Evolutionary conservation across 2,329 filamentous ascomycete species (phyloP), one percentile per base, ranked within the genome.

Genomic region (Trichoderma sp.): DNA sequence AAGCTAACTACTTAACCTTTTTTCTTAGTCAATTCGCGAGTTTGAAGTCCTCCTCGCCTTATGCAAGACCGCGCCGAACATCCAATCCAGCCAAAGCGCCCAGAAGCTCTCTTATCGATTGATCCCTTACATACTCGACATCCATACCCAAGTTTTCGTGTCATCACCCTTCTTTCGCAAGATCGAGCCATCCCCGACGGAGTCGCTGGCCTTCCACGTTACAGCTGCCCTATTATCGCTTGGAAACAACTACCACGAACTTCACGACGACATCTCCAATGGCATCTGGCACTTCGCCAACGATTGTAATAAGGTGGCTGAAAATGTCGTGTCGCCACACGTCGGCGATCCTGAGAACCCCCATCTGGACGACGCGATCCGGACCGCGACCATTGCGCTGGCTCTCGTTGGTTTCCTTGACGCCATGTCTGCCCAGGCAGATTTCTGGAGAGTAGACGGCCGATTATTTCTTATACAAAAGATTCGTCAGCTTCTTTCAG

Each of bases 351-450:
- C 86, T 50, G 87, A 89, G 63, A 85, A 85, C 73, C 86, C 88
- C 53, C 88, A 89, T 69, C 81, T 91, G 13, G 90, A 92, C 69
- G 90, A 93, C 76, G 89, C 91, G 66, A 85, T 92, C 70, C 85
- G 89, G 32, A 89, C 92, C 67, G 89, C 94, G 67, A 93, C 92
- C 20, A 88, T 97, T 74, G 89, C 92, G 7, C 88, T 97, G 62
- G 95, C 95, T 0, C 84, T 99, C n/a, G 83, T 97, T 28, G 97
- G 96, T 0, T 98, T 99, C 78, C 83, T 99, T 67, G 90, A 95
- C 78, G 95, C 94, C 26, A 91, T 92, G 4, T 90, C 94, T 4
- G 89, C 90, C 6, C 90, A 95, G 78, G 89, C 91, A 11, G 88
- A 91, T 73, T 95, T 98, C 76, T 99, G 95, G 94, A 90, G 85